Evolutionary conservation across 352 stramenopile genomes (phyloP).

Genomic region (Phytophthora agathidicida): DNA sequence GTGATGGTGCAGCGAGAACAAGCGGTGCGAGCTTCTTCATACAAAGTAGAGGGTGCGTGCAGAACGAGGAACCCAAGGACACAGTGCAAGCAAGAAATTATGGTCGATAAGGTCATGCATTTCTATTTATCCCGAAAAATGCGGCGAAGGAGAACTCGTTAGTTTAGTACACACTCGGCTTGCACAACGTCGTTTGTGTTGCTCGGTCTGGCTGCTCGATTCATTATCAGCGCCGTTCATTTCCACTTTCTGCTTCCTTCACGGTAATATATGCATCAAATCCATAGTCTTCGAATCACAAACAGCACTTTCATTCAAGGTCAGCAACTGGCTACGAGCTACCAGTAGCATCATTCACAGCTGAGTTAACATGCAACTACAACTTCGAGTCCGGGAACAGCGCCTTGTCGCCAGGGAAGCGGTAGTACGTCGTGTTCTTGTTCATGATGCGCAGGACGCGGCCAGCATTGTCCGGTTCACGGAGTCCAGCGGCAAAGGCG

Average conservation of each 20-base stretch:
- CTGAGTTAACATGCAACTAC: conserved; percentile 16
- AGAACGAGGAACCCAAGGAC: conserved; percentile 9
- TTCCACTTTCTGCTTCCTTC: conserved; percentile 26
- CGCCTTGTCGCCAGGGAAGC: conserved; percentile 73
- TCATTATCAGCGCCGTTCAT: conserved; percentile 8
- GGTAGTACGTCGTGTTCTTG: conserved; percentile 55
- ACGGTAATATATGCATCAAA: conserved; percentile 32
- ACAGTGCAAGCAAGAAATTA: conserved; percentile 36
- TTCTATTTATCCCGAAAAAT: conserved; percentile 42
- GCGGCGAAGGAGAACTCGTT: conserved; percentile 19
- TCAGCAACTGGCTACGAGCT: too few species aligned
- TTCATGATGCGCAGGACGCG: conserved; percentile 66
- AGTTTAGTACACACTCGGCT: conserved; percentile 41
- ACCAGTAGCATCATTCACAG: too few species aligned
- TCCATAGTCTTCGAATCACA: conserved; percentile 11
- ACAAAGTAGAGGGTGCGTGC: conserved; percentile 10
- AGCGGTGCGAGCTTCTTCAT: conserved; percentile 13
- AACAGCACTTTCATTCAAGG: conserved; percentile 21
- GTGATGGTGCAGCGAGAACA: conserved; percentile 14
- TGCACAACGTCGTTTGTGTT: conserved; percentile 20
- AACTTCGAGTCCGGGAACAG: conserved; percentile 76
- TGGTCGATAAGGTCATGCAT: conserved; percentile 34
- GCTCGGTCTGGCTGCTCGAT: conserved; percentile 10
- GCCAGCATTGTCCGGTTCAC: conserved; percentile 63
- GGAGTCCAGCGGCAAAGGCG: conserved; percentile 52